phyloP scores from a whole-genome alignment of 768 basidiomycete species.

The Tulasnella sp. region DNA sequence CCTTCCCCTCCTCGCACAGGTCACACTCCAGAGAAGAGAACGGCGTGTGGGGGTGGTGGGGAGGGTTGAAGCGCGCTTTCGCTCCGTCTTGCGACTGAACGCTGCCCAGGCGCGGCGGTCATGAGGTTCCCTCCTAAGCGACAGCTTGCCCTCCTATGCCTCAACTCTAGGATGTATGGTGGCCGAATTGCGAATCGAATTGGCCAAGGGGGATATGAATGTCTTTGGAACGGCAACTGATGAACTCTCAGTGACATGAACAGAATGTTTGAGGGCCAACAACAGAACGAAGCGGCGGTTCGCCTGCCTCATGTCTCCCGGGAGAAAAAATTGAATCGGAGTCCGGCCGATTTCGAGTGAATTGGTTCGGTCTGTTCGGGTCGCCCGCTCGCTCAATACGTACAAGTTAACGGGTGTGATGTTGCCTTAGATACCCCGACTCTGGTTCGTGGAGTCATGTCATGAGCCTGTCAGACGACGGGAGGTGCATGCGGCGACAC shows the following conservation, averaged over 20 bases:
- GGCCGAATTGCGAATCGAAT: neutral
- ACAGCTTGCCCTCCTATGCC: neutral
- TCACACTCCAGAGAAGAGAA: neutral
- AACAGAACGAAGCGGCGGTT: too few species aligned
- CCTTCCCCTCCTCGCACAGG: neutral
- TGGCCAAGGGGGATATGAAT: neutral
- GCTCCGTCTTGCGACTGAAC: neutral
- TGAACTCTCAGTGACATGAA: neutral
- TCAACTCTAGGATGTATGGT: neutral
- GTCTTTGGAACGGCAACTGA: neutral
- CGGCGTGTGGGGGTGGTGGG: neutral
- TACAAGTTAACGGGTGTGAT: neutral
- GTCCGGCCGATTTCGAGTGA: neutral
- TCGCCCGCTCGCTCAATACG: neutral
- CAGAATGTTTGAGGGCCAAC: neutral
- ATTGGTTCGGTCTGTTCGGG: too few species aligned
- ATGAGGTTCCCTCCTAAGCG: neutral
- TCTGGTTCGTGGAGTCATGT: neutral
- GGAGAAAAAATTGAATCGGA: neutral
- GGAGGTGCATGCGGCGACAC: slow-evolving; percentile 7
- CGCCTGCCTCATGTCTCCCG: neutral
- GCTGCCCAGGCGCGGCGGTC: neutral
- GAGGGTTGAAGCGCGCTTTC: neutral
- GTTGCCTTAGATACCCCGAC: neutral
- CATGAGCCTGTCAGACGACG: slow-evolving; percentile 1